These are phyloP conservation scores for Cynara cardunculus DNA, from an alignment of 129 eudicot genomes.

Conservation along the genomic window DNA sequence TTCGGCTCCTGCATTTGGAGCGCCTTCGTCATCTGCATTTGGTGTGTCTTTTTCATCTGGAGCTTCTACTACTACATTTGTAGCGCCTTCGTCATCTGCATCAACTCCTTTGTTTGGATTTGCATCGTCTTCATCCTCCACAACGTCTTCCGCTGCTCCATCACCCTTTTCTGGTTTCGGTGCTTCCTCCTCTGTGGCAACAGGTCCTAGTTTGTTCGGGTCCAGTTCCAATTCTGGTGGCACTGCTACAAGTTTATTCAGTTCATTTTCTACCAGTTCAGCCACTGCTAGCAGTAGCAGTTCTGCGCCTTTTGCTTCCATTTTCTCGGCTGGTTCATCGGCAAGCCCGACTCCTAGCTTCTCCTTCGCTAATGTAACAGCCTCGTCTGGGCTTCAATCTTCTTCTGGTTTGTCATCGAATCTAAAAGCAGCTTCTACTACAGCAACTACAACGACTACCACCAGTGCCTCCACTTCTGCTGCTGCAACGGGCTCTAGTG, in stretches of 20 bases:
- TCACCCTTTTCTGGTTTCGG: constrained; percentile 26
- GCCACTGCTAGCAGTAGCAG: constrained; percentile 2
- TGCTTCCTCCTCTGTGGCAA: constrained; percentile 28
- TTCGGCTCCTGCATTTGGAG: constrained; percentile 24
- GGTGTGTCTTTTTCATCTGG: not conserved
- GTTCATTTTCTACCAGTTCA: constrained; percentile 22
- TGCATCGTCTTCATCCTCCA: constrained; percentile 30
- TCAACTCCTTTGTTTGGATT: constrained; percentile 29
- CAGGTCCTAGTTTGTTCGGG: constrained; percentile 36
- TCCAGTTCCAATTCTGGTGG: constrained; percentile 14
- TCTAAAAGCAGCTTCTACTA: constrained; percentile 23
- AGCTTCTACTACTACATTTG: constrained; percentile 4
- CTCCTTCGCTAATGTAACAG: constrained; percentile 36
- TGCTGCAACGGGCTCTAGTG: constrained; percentile 27
- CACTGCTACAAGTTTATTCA: constrained; percentile 25
- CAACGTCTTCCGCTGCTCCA: constrained; percentile 24
- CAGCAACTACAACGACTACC: not conserved
- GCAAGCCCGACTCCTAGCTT: constrained; percentile 30
- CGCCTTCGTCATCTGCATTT: constrained; percentile 1
- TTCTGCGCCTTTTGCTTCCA: constrained; percentile 21
- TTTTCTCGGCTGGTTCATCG: constrained; percentile 24
- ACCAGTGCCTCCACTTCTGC: constrained; percentile 11
- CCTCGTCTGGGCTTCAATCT: constrained; percentile 28
- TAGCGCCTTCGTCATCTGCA: constrained; percentile 25
- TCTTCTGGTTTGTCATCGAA: constrained; percentile 26